Evolutionary conservation across 2,329 filamentous ascomycete genomes (phyloP).

Genomic region (Aureobasidium namibiae): DNA sequence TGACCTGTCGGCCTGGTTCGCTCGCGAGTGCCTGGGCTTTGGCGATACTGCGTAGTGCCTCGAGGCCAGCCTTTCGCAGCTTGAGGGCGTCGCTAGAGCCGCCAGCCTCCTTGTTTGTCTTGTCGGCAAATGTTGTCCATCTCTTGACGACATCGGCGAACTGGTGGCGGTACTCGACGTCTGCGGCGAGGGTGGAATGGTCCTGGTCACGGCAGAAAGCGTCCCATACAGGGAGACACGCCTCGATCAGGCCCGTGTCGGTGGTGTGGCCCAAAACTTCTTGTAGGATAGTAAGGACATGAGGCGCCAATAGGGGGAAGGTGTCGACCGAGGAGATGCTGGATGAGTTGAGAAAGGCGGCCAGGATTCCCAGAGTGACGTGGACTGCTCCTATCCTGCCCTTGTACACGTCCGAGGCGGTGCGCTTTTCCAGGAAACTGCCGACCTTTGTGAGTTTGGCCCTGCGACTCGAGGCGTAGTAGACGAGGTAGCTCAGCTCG

Average conservation of each 20-base stretch:
- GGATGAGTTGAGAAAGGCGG: conserved; percentile 78
- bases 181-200: conserved; percentile 72
- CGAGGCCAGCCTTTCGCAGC: conserved; percentile 43
- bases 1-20: conserved; percentile 66
- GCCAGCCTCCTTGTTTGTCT: conserved; percentile 34
- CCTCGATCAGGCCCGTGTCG: conserved; percentile 89
- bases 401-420: conserved; percentile 82
- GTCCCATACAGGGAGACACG: conserved; percentile 77
- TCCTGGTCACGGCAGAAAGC: conserved; percentile 87
- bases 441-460: conserved; percentile 96
- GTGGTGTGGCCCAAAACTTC: conserved; percentile 68
- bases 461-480: conserved; percentile 88
- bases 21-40: conserved; percentile 70
- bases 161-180: conserved; percentile 71
- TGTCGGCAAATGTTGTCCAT: conserved; percentile 74
- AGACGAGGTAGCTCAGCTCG: conserved; percentile 92
- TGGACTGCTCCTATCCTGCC: conserved; percentile 77
- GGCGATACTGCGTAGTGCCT: conserved; percentile 71
- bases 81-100: conserved; percentile 66
- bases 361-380: conserved; percentile 87
- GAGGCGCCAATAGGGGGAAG: conserved; percentile 77
- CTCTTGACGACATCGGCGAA: conserved; percentile 74
- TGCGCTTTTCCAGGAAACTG: conserved; percentile 89
- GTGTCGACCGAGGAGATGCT: conserved; percentile 55
- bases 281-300: conserved; percentile 75